Base-by-base conservation (phyloP, 139 green algal genomes). In the Parachlorella kessleri region DNA sequence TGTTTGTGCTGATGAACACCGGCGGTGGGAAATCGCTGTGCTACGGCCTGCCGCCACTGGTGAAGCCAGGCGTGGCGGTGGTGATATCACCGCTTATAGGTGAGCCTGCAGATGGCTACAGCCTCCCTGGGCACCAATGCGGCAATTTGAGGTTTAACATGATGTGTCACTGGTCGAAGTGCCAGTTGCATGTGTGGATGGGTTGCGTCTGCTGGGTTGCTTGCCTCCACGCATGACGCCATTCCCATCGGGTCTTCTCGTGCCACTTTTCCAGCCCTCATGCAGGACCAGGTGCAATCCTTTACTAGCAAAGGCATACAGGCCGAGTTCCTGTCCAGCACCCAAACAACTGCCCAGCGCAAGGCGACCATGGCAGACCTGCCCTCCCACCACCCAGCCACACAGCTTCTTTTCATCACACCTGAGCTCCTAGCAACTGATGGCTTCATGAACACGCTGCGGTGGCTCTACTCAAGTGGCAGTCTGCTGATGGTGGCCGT, bases 1-100 rank as follows among this genome's bases (percentile, higher is more conserved):
- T 78, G n/a, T 94, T 98, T 67, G 93, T 98, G 64, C 84, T 98
- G 30, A 97, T 98, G 94, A 94, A 94, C 21, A 98, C 94, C 0
- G 93, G 94, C 3, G 92, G 92, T 5, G 92, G 92, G 55, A 96
- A 96, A 79, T 33, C 14, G 8, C 53, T 84, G 24, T 88, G 79
- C 55, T 92, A 91, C 40, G 86, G 94, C 80, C 88, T 98, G 26
- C 94, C 92, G 32, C 90, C 92, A 6, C 86, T 95, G 72, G 35
- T 98, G 1, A 70, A 39, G 21, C 39, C 41, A 9, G 95, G 96
- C 8, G 64, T 98, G 0, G 94, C 93, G 2, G 78, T 99, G 35
- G 95, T 99, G 30, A 90, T 99, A 21, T 97, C 91, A 14, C 96
- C 96, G 3, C 90, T 99, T 36, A 87, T 99, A 24, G 48, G 48